These are phyloP conservation scores for Leptodermis oblonga DNA, from an alignment of 257 asterid genomes.

Conservation along the genomic window DNA sequence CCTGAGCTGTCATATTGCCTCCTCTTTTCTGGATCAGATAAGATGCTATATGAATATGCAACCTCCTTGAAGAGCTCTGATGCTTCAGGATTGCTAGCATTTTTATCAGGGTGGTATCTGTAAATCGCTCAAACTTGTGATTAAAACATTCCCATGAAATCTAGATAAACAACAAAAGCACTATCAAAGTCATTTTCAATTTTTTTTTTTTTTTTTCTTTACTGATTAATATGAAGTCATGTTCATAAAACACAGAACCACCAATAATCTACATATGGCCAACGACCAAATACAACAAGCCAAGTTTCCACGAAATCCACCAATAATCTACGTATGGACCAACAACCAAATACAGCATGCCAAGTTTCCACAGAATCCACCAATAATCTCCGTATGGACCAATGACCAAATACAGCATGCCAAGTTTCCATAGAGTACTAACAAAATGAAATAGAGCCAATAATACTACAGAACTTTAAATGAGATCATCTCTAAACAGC, in stretches of 20 bases:
- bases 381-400: not conserved
- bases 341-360: not conserved
- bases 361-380: not conserved
- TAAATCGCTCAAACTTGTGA: conserved; percentile 9
- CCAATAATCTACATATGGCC: no score
- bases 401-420: not conserved
- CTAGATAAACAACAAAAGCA: not conserved
- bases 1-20: conserved; percentile 91
- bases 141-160: not conserved
- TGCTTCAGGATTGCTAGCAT: conserved; percentile 97
- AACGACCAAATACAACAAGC: not conserved
- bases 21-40: conserved; percentile 94
- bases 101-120: conserved; percentile 99
- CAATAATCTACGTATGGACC: no score
- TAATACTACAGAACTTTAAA: not conserved
- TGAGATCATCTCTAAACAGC: not conserved
- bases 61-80: conserved; percentile 97
- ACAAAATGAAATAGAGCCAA: not conserved
- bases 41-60: conserved; percentile 94
- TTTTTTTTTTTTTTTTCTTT: not conserved
- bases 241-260: not conserved
- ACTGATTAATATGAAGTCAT: not conserved
- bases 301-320: no score
- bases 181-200: not conserved
- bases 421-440: not conserved